Conservation (phyloP, 805 yeast species). For the Metschnikowia hibisci region DNA sequence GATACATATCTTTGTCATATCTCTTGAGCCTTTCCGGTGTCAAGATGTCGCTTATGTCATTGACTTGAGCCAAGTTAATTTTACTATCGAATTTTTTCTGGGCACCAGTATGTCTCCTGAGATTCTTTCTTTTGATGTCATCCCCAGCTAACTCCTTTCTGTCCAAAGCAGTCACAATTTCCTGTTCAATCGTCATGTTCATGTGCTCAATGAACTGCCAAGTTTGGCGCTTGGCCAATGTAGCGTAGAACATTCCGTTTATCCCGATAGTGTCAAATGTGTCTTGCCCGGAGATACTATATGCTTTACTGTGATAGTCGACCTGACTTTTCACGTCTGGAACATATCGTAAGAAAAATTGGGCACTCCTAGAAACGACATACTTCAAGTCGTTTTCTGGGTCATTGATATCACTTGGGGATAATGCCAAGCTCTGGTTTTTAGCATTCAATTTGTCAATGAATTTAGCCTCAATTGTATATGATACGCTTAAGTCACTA, state of each 20-base stretch:
- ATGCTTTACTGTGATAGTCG: slow-evolving; percentile 23
- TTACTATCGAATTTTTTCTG: slow-evolving; percentile 4
- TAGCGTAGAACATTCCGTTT: slow-evolving; percentile 31
- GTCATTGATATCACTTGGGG: slow-evolving; percentile 36
- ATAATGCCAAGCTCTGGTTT: slow-evolving; percentile 26
- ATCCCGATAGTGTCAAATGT: slow-evolving; percentile 31
- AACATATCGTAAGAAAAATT: slow-evolving; percentile 37
- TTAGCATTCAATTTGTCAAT: slow-evolving; percentile 42
- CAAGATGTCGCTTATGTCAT: slow-evolving; percentile 26
- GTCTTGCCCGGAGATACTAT: slow-evolving; percentile 23
- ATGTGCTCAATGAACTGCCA: slow-evolving; percentile 31
- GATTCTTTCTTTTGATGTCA: slow-evolving; percentile 33
- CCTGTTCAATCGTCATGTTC: slow-evolving; percentile 32
- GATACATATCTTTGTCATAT: slow-evolving; percentile 2
- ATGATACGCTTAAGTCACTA: slow-evolving; percentile 45
- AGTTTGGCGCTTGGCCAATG: slow-evolving; percentile 25
- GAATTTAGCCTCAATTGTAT: slow-evolving; percentile 52
- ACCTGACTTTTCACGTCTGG: slow-evolving; percentile 35
- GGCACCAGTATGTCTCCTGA: slow-evolving; percentile 12
- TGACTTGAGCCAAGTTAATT: slow-evolving; percentile 7
- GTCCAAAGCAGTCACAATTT: slow-evolving; percentile 31
- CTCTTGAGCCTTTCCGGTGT: slow-evolving; percentile 12
- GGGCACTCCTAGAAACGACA: slow-evolving; percentile 33
- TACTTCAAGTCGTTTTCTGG: slow-evolving; percentile 30
- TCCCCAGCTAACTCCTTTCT: slow-evolving; percentile 24